These are phyloP conservation scores for Talaromyces sp. DNA, from an alignment of 2,329 filamentous ascomycete species.

Conservation along the genomic window DNA sequence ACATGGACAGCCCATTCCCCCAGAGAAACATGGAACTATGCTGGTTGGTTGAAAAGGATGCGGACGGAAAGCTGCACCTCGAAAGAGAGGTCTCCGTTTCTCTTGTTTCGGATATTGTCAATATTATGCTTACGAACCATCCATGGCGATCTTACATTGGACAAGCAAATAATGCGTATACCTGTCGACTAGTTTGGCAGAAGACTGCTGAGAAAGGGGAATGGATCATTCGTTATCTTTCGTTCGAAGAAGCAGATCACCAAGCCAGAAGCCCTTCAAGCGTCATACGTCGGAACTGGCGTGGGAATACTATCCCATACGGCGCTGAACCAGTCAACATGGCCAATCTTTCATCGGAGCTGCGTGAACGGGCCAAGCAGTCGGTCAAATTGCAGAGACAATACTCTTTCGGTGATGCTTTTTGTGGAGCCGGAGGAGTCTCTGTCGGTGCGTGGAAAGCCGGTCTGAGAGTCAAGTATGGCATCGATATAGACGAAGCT, in stretches of 20 bases:
- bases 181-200: constrained; percentile 32
- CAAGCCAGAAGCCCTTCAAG: constrained; percentile 18
- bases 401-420: constrained; percentile 69
- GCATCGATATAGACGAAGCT: constrained; percentile 58
- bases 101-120: constrained; percentile 41
- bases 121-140: constrained; percentile 55
- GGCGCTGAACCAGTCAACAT: constrained; percentile 23
- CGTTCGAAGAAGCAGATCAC: constrained; percentile 29
- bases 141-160: constrained; percentile 22
- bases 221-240: constrained; percentile 30
- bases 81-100: constrained; percentile 40
- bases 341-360: neutral
- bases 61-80: constrained; percentile 18
- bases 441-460: constrained; percentile 60
- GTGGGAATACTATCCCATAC: constrained; percentile 31
- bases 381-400: constrained; percentile 22
- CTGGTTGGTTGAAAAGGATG: constrained; percentile 38
- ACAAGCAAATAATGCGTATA: constrained; percentile 23
- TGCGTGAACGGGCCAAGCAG: neutral
- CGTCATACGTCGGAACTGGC: constrained; percentile 31
- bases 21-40: constrained; percentile 45
- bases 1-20: constrained; percentile 36
- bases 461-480: constrained; percentile 58
- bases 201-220: constrained; percentile 27
- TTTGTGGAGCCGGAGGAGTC: constrained; percentile 69